A percentile compares a stretch with the other conserved stretches of the same genome.
Conservation (phyloP, 495 filamentous ascomycete genomes). For the Chlorociboria aeruginascens region DNA sequence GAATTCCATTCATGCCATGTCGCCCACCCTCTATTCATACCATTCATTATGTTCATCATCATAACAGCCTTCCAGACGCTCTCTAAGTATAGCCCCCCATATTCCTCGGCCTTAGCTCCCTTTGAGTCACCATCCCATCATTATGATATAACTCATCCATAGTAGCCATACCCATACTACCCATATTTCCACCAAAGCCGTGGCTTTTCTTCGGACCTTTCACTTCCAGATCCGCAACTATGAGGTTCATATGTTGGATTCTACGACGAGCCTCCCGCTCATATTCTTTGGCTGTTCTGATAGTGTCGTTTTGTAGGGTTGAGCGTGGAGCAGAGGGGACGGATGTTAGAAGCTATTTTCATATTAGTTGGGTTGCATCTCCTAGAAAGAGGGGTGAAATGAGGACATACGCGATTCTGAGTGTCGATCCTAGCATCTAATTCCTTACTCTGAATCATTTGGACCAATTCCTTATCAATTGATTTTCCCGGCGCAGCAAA, state of each 20-base stretch:
- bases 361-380: conserved; percentile 3
- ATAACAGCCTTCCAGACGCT: neutral
- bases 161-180: neutral
- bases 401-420: conserved; percentile 49
- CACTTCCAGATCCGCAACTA: conserved; percentile 65
- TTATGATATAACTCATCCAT: neutral
- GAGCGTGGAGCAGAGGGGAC: conserved; percentile 50
- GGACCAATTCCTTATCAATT: conserved; percentile 64
- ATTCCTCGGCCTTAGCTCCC: neutral
- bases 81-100: neutral
- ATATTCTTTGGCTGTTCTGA: conserved; percentile 58
- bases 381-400: neutral
- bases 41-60: neutral
- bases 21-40: too few species aligned
- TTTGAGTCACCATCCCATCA: too few species aligned
- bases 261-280: conserved; percentile 62
- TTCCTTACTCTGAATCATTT: conserved; percentile 58
- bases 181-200: neutral
- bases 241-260: conserved; percentile 61
- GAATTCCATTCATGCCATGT: too few species aligned
- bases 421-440: conserved; percentile 79
- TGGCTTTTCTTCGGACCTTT: conserved; percentile 20
- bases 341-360: conserved; percentile 50
- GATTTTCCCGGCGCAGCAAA: conserved; percentile 43
- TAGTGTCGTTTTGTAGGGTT: conserved; percentile 52